These are phyloP conservation scores for Penicillium malachiteum DNA, from an alignment of 495 filamentous ascomycete species.

Conservation along the genomic window DNA sequence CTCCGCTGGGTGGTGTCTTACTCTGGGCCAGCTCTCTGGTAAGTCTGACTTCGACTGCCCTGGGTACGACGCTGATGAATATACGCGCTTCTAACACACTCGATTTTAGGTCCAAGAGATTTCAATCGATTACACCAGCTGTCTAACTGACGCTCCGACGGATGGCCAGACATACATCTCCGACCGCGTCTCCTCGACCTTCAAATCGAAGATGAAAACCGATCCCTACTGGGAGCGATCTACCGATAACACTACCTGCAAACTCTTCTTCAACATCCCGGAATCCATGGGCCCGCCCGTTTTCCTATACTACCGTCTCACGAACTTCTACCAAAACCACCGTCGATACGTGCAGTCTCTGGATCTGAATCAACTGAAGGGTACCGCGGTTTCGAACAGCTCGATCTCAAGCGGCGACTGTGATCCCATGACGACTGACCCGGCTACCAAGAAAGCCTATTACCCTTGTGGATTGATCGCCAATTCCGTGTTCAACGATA, in stretches of 20 bases:
- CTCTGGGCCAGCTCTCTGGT: constrained; percentile 80
- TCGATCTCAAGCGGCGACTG: constrained; percentile 69
- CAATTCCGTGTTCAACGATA: constrained; percentile 97
- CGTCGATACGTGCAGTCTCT: constrained; percentile 91
- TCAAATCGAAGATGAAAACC: constrained; percentile 49
- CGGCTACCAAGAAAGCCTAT: constrained; percentile 60
- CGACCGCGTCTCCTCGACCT: constrained; percentile 60
- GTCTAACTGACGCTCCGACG: constrained; percentile 51
- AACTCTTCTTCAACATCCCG: constrained; percentile 72
- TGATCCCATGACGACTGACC: constrained; percentile 64
- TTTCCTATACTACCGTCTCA: constrained; percentile 88
- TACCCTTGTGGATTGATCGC: constrained; percentile 97
- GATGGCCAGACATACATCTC: constrained; percentile 37
- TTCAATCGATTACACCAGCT: constrained; percentile 84
- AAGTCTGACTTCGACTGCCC: constrained; percentile 1
- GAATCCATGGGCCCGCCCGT: constrained; percentile 76
- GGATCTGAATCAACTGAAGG: constrained; percentile 77
- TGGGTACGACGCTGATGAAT: not conserved
- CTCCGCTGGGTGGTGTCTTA: constrained; percentile 79
- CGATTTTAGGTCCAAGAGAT: constrained; percentile 79
- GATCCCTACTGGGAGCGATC: constrained; percentile 23
- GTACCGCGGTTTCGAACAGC: constrained; percentile 57
- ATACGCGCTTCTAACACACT: not conserved
- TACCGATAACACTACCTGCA: constrained; percentile 51
- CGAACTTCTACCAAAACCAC: constrained; percentile 99